phyloP scores from a whole-genome alignment of 2,329 filamentous ascomycete species.

The Pyricularia grisea region DNA sequence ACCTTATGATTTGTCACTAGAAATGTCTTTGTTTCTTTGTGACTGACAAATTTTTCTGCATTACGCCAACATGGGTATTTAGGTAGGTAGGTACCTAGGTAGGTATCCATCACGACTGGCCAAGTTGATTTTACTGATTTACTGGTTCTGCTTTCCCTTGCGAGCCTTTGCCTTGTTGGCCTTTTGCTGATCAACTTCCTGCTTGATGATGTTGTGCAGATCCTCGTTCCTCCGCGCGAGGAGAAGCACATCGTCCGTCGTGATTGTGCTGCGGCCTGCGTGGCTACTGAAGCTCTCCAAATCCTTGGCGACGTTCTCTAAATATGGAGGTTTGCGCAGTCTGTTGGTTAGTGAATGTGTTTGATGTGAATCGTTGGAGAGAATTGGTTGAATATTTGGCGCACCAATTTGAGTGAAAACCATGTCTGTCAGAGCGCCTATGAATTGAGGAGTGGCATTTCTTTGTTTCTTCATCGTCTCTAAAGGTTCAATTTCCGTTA shows the following conservation, averaged over 20 bases:
- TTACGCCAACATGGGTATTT: too few relatives aligned
- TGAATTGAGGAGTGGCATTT: slow-evolving; percentile 88
- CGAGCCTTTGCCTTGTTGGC: slow-evolving; percentile 23
- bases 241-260: slow-evolving; percentile 78
- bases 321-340: too few relatives aligned
- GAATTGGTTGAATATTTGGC: slow-evolving; percentile 6
- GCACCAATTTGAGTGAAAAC: slow-evolving; percentile 80
- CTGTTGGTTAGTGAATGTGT: neutral
- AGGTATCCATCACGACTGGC: too few relatives aligned
- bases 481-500: neutral
- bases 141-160: slow-evolving; percentile 21
- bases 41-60: neutral
- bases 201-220: slow-evolving; percentile 64
- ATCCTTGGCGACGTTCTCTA: slow-evolving; percentile 48
- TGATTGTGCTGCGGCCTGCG: slow-evolving; percentile 71
- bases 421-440: slow-evolving; percentile 75
- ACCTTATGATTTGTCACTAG: neutral
- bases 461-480: slow-evolving; percentile 63
- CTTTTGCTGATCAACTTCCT: slow-evolving; percentile 54
- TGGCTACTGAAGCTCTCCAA: slow-evolving; percentile 57
- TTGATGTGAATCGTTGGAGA: neutral
- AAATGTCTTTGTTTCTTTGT: neutral
- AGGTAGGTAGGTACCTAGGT: too few relatives aligned
- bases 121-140: neutral
- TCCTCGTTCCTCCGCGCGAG: slow-evolving; percentile 82